These are phyloP conservation scores for Xylaria cubensis DNA, from an alignment of 495 filamentous ascomycete species.

Conservation along the genomic window DNA sequence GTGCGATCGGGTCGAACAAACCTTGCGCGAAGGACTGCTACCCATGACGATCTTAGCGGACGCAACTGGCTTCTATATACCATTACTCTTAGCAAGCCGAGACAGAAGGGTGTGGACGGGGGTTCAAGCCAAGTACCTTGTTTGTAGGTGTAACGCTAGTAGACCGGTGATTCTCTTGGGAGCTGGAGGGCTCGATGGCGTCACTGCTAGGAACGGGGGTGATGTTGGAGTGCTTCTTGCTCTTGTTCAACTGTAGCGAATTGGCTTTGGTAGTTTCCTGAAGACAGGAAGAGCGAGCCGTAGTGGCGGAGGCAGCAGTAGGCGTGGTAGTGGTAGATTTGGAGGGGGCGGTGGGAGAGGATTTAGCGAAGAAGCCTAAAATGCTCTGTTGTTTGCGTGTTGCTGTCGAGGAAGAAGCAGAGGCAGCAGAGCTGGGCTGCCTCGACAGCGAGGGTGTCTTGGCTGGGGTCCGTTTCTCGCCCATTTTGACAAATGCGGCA, in stretches of 20 bases:
- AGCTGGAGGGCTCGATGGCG: slow-evolving; percentile 61
- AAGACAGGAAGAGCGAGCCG: slow-evolving; percentile 45
- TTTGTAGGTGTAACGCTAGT: slow-evolving; percentile 37
- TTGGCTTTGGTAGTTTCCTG: slow-evolving; percentile 55
- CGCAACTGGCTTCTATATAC: slow-evolving; percentile 36
- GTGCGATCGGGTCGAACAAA: slow-evolving; percentile 32
- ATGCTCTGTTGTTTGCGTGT: slow-evolving; percentile 79
- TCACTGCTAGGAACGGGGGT: slow-evolving; percentile 88
- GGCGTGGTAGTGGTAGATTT: slow-evolving; percentile 33
- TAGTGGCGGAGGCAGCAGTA: slow-evolving; percentile 20
- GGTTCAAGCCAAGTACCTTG: slow-evolving; percentile 52
- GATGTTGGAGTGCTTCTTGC: slow-evolving; percentile 54
- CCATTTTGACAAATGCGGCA: slow-evolving; percentile 31
- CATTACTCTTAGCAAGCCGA: slow-evolving; percentile 46
- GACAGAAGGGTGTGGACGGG: slow-evolving; percentile 43
- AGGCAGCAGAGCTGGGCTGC: slow-evolving; percentile 44
- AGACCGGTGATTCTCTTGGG: slow-evolving; percentile 57
- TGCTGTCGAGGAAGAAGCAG: slow-evolving; percentile 36
- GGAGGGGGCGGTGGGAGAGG: slow-evolving; percentile 34
- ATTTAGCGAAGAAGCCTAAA: slow-evolving; percentile 83
- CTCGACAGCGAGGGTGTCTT: slow-evolving; percentile 49
- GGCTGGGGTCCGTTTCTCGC: slow-evolving; percentile 50
- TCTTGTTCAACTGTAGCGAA: slow-evolving; percentile 39
- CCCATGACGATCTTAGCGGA: slow-evolving; percentile 32
- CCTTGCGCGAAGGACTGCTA: slow-evolving; percentile 70